phyloP scores from a whole-genome alignment of 305 asterid species.

The Ilex paraguariensis region DNA sequence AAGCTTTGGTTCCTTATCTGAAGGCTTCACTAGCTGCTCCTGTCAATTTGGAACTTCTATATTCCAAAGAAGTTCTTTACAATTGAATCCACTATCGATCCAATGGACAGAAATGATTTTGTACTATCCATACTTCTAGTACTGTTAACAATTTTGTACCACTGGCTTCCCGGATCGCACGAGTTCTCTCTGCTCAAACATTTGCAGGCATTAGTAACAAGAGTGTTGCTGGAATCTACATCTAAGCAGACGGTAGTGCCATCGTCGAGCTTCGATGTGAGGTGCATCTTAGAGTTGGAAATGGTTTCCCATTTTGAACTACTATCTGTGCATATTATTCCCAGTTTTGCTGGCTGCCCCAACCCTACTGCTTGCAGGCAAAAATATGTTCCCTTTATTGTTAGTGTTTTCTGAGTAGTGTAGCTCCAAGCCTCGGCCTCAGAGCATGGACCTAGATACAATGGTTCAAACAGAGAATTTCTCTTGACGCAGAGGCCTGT shows the following conservation, averaged over 20 bases:
- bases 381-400: conserved; percentile 51
- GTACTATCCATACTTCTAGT: conserved; percentile 38
- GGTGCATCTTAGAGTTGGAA: conserved; percentile 87
- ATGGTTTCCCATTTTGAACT: conserved; percentile 72
- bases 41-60: no score
- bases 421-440: conserved; percentile 74
- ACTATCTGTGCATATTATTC: conserved; percentile 39
- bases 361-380: conserved; percentile 62
- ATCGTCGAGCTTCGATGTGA: conserved; percentile 58
- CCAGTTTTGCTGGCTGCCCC: conserved; percentile 66
- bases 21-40: no score
- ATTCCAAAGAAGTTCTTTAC: conserved; percentile 27
- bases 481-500: conserved; percentile 70
- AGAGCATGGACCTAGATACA: conserved; percentile 74
- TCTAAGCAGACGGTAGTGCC: conserved; percentile 71
- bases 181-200: conserved; percentile 48
- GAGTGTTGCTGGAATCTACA: conserved; percentile 44
- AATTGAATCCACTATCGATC: conserved; percentile 24
- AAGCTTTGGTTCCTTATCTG: no score
- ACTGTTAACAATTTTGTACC: conserved; percentile 88
- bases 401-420: conserved; percentile 41
- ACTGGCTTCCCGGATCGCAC: conserved; percentile 90
- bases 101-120: conserved; percentile 21
- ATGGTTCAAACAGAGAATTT: conserved; percentile 36
- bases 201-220: conserved; percentile 70